Percentiles rank a stretch among this genome's conserved stretches.
phyloP scores from a whole-genome alignment of 306 rosid species.

The Castanopsis chinensis region DNA sequence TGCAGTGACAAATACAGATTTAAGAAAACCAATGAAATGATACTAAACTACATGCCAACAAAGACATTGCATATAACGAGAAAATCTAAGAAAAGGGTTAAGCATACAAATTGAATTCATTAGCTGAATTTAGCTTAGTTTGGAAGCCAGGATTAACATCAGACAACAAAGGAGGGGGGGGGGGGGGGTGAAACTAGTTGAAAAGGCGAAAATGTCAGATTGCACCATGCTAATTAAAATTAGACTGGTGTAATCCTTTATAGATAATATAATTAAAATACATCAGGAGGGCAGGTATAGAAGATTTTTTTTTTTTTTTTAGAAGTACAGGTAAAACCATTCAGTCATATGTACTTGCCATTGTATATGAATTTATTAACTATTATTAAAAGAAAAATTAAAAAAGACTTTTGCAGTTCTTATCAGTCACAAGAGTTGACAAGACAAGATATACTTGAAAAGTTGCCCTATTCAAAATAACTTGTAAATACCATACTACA shows the following conservation, averaged over 20 bases:
- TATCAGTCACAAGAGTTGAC: not conserved
- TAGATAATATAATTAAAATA: too few relatives aligned
- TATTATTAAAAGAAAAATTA: not conserved
- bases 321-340: too few relatives aligned
- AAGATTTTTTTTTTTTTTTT: not conserved
- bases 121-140: not conserved
- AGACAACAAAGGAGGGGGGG: too few relatives aligned
- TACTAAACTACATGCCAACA: not conserved
- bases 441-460: not conserved
- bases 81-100: not conserved
- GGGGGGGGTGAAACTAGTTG: not conserved
- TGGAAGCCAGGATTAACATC: not conserved
- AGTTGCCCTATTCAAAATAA: not conserved
- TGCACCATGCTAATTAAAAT: not conserved
- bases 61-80: not conserved
- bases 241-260: not conserved
- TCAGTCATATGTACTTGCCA: too few relatives aligned
- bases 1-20: conserved; percentile 30
- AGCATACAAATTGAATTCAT: not conserved
- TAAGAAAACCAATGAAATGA: not conserved
- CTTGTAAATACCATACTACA: too few relatives aligned
- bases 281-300: too few relatives aligned
- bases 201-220: not conserved
- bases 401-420: not conserved
- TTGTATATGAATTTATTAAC: too few relatives aligned